phyloP scores from a whole-genome alignment of 352 stramenopile genomes.

The Phytophthora lateralis region DNA sequence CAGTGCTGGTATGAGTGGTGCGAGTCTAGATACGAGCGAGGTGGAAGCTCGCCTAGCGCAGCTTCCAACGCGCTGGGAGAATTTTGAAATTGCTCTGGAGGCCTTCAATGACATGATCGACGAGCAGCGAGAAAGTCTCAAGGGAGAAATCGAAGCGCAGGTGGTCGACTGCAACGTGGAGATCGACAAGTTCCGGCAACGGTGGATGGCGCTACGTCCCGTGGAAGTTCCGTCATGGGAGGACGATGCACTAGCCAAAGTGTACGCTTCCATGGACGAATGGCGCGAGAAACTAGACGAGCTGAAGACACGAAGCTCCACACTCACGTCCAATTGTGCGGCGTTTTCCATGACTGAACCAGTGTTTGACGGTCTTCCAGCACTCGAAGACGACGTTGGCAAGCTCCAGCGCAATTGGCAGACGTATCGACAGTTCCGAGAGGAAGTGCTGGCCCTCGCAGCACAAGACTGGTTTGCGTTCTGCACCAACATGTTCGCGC shows the following conservation, averaged over 20 bases:
- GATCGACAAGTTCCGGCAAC: slow-evolving; percentile 91
- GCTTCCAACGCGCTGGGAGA: slow-evolving; percentile 90
- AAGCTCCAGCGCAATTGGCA: slow-evolving; percentile 81
- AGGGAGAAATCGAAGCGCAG: slow-evolving; percentile 87
- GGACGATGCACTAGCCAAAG: slow-evolving; percentile 62
- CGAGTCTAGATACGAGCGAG: slow-evolving; percentile 76
- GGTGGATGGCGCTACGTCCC: slow-evolving; percentile 89
- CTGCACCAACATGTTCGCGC: slow-evolving; percentile 91
- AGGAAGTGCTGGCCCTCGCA: slow-evolving; percentile 72
- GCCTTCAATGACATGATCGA: slow-evolving; percentile 97
- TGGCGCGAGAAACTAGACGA: slow-evolving; percentile 86
- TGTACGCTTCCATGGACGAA: slow-evolving; percentile 87
- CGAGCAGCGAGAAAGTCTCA: slow-evolving; percentile 92
- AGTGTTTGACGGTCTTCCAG: slow-evolving; percentile 81
- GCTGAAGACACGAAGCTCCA: slow-evolving; percentile 58
- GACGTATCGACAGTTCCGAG: slow-evolving; percentile 87
- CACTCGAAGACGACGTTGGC: slow-evolving; percentile 78
- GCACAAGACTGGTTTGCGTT: slow-evolving; percentile 95
- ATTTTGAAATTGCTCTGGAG: slow-evolving; percentile 94
- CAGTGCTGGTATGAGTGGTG: slow-evolving; percentile 38
- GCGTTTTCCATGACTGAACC: slow-evolving; percentile 89
- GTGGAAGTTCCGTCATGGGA: slow-evolving; percentile 85
- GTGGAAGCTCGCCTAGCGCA: slow-evolving; percentile 74
- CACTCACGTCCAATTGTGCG: slow-evolving; percentile 81
- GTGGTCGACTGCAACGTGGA: slow-evolving; percentile 89